Evolutionary conservation across 2,329 filamentous ascomycete species (phyloP), one percentile per base, ranked within the genome.

Genomic region (Trichoderma sp.): DNA sequence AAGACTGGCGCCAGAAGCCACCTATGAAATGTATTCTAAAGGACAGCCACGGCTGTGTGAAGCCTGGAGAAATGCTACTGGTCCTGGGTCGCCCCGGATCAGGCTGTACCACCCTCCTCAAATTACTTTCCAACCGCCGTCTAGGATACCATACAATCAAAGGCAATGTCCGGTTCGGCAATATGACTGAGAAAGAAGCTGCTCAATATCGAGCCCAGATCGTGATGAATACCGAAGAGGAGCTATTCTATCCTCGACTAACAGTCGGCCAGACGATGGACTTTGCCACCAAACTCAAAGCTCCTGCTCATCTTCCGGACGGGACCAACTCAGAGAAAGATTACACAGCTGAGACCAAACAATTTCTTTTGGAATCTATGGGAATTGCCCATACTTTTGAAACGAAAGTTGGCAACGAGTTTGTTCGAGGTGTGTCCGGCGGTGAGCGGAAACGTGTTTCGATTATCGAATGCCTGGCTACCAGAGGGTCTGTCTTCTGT

Each of bases 201-300:
- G 81, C 84, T 76, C 81, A 77, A 13, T 89, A 87, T 72, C 80
- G 83, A 1, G 84, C 86, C 2, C 86, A 90, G 72, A 88, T 90
- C 61, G 84, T 91, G 49, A 84, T 92, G 70, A 93, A 93, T 78
- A 92, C 90, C 21, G 89, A 92, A 3, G 91, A 93, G 75, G 89
- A 85, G 70, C 67, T 83, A 2, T 83, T 83, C 74, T 93, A 92
- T 71, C 89, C 92, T 0, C 86, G 89, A 0, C 80, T 94, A 7
- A 92, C 89, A 0, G 91, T 94, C 1, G 86, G 87, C 5, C 85
- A 92, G 73, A 94, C 91, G 0, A 83, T 94, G 43, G 84, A 87
- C 56, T 94, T 94, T 77, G 92, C 92, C 0, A 88, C 88, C 0
- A 81, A 83, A 0, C 80, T 89, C 69, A 91, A 89, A 76, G 77